phyloP scores from a whole-genome alignment of 1,284 basidiomycete species.

The Microbotryum violaceum region DNA sequence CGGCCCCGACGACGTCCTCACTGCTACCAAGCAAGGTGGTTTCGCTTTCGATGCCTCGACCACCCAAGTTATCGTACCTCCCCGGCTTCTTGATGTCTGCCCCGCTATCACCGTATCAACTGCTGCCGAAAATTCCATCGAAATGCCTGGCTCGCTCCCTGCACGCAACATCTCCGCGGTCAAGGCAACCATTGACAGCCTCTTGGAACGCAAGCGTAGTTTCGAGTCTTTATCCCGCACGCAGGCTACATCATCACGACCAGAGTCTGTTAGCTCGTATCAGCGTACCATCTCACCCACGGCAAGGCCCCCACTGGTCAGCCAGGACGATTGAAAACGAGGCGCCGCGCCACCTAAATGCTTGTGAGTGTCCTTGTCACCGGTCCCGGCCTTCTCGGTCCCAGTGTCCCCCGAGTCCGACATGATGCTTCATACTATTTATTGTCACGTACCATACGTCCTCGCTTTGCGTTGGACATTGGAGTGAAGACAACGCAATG shows the following conservation, averaged over 20 bases:
- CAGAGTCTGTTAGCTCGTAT: background rate
- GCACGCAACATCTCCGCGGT: constrained; percentile 31
- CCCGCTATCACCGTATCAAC: constrained; percentile 24
- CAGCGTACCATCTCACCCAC: constrained; percentile 18
- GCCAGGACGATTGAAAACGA: too few species aligned
- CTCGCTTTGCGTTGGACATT: too few species aligned
- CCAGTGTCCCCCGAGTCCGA: too few species aligned
- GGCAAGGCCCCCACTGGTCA: constrained; percentile 18
- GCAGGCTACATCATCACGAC: background rate
- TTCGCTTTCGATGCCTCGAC: constrained; percentile 1
- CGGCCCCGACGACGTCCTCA: background rate
- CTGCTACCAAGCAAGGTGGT: background rate
- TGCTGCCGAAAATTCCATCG: constrained; percentile 6
- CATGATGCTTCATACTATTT: too few species aligned
- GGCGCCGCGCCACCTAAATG: too few species aligned
- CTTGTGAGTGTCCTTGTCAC: too few species aligned
- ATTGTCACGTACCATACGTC: too few species aligned
- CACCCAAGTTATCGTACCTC: constrained; percentile 25
- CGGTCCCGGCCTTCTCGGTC: too few species aligned
- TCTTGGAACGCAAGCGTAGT: constrained; percentile 26
- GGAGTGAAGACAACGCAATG: too few species aligned
- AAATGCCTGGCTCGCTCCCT: background rate
- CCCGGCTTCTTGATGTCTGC: constrained; percentile 14
- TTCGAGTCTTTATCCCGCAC: constrained; percentile 5
- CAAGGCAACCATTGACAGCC: constrained; percentile 38